Conservation (phyloP, 2,329 filamentous ascomycete genomes). For the Stachybotrys chartarum region DNA sequence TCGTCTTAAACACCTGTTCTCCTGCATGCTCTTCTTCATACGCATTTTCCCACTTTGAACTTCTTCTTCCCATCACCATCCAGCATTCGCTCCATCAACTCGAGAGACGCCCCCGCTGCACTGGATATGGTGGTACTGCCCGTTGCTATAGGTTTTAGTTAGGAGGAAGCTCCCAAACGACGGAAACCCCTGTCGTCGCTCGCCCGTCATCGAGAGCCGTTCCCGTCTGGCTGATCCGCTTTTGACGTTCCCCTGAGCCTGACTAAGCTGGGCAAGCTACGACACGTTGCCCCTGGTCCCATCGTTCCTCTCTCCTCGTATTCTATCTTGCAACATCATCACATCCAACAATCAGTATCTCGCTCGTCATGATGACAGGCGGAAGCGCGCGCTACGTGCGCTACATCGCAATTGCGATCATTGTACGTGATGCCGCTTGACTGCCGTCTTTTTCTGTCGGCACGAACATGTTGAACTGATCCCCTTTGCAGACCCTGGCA, state of each 20-base stretch:
- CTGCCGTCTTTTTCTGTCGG: neutral
- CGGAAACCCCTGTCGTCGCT: neutral
- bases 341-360: neutral
- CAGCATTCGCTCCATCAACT: too few relatives aligned
- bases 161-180: neutral
- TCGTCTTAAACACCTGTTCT: neutral
- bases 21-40: neutral
- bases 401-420: constrained; percentile 74
- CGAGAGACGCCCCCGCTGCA: too few relatives aligned
- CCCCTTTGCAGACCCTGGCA: constrained; percentile 45
- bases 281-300: neutral
- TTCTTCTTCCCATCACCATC: too few relatives aligned
- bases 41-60: neutral
- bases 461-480: constrained; percentile 7
- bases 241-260: neutral
- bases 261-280: neutral
- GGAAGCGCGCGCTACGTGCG: constrained; percentile 68
- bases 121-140: too few relatives aligned
- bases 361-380: constrained; percentile 46
- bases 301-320: neutral
- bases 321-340: neutral
- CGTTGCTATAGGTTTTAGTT: neutral
- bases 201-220: neutral
- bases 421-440: constrained; percentile 50
- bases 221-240: neutral